These are phyloP conservation scores for Metschnikowia dekortorum DNA, from an alignment of 805 yeast genomes.

Conservation along the genomic window DNA sequence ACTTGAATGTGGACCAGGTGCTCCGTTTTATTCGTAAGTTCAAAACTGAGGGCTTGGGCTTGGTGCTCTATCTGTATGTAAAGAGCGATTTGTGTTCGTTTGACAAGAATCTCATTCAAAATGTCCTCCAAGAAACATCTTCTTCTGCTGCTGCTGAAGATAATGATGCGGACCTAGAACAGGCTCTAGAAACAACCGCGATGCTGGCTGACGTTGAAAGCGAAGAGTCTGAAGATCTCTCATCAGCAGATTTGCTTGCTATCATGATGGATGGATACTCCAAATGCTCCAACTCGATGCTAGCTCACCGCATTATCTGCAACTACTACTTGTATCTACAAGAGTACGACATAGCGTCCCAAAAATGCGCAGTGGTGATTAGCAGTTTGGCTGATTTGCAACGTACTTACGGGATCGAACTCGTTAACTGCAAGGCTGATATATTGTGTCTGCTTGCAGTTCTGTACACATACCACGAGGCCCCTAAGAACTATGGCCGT, in stretches of 20 bases:
- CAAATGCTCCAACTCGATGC: slow-evolving; percentile 37
- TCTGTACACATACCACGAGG: slow-evolving; percentile 77
- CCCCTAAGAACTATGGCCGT: slow-evolving; percentile 79
- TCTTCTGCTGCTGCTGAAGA: neutral
- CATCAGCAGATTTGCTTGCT: slow-evolving; percentile 49
- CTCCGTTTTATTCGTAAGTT: slow-evolving; percentile 53
- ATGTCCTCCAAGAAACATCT: slow-evolving; percentile 9
- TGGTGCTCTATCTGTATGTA: slow-evolving; percentile 56
- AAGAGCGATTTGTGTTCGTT: slow-evolving; percentile 68
- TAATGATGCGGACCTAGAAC: slow-evolving; percentile 7
- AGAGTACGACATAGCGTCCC: slow-evolving; percentile 61
- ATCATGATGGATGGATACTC: slow-evolving; percentile 50
- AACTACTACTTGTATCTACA: slow-evolving; percentile 54
- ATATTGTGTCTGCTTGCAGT: slow-evolving; percentile 66
- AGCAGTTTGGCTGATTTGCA: slow-evolving; percentile 47
- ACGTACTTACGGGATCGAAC: slow-evolving; percentile 42
- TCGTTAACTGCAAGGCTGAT: slow-evolving; percentile 52
- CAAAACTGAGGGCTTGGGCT: slow-evolving; percentile 58
- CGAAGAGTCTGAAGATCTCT: slow-evolving; percentile 14
- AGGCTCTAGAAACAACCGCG: slow-evolving; percentile 8
- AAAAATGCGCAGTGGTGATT: slow-evolving; percentile 57
- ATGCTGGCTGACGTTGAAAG: slow-evolving; percentile 7
- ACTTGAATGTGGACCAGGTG: slow-evolving; percentile 44
- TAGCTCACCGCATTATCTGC: slow-evolving; percentile 64
- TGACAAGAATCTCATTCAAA: slow-evolving; percentile 30